Evolutionary conservation across 2,329 filamentous ascomycete species (phyloP).

Genomic region (Balansia obtecta): DNA sequence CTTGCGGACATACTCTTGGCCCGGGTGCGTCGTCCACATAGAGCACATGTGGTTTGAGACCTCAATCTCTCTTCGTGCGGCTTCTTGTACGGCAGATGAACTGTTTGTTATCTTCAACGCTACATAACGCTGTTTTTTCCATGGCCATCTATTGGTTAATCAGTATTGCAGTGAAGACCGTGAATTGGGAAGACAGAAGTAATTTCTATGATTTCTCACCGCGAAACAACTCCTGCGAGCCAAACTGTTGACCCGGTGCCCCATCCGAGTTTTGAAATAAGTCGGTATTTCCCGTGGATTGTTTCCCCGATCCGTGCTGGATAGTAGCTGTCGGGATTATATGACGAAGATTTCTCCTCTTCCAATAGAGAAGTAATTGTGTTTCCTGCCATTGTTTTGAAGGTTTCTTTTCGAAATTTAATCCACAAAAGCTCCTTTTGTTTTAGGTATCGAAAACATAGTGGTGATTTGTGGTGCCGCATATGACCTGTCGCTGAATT

Average conservation of each 20-base stretch:
- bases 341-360: constrained; percentile 14
- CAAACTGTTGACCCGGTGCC: constrained; percentile 27
- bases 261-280: no score
- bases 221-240: constrained; percentile 18
- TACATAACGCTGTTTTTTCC: constrained; percentile 13
- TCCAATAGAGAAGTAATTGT: constrained; percentile 9
- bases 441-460: constrained; percentile 3
- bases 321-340: constrained; percentile 19
- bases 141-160: constrained; percentile 11
- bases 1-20: constrained; percentile 11
- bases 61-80: constrained; percentile 14
- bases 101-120: constrained; percentile 18
- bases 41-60: constrained; percentile 13
- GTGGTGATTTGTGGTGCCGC: not conserved
- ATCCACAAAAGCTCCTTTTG: not conserved
- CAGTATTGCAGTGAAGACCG: not conserved
- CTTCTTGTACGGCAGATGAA: constrained; percentile 11
- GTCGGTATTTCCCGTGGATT: constrained; percentile 22
- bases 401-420: not conserved
- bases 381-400: constrained; percentile 1
- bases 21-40: constrained; percentile 11
- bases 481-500: not conserved
- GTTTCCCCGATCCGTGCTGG: constrained; percentile 20
- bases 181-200: not conserved
- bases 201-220: constrained; percentile 12